Evolutionary conservation across 345 rosid genomes (phyloP).

Genomic region (Eucalyptus erythrocorys): DNA sequence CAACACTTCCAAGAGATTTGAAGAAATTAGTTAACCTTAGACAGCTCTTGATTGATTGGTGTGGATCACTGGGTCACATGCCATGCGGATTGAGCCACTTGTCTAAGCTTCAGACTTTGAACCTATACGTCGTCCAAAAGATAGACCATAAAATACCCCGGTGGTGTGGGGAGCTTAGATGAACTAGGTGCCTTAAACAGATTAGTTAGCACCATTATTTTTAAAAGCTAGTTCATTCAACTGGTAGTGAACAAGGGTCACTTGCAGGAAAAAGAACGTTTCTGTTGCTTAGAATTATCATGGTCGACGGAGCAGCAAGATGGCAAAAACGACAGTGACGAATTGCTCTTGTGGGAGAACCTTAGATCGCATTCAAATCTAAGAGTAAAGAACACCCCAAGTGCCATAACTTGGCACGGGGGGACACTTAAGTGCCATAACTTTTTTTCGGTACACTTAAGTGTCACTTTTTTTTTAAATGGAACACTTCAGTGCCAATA

Average conservation of each 20-base stretch:
- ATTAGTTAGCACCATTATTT: background rate
- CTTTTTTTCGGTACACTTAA: no score
- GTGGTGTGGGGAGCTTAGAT: background rate
- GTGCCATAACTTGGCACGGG: no score
- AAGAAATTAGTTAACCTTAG: no score
- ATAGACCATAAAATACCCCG: no score
- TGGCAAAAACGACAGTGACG: background rate
- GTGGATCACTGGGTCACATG: background rate
- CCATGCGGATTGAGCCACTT: no score
- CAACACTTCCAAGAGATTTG: no score
- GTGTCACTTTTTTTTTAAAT: no score
- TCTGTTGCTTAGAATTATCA: background rate
- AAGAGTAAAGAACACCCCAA: no score
- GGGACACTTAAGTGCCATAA: no score
- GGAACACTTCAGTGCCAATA: no score
- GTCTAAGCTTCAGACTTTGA: no score
- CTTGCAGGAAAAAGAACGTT: background rate
- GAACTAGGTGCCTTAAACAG: background rate
- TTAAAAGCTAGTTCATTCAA: background rate
- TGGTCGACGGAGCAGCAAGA: background rate
- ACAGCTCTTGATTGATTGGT: background rate
- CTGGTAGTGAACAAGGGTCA: background rate
- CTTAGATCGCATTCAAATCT: background rate
- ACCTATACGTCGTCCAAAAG: no score
- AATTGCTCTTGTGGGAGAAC: background rate